phyloP scores from a whole-genome alignment of 192 early-diverging fungal genomes.

The Rhizophagus prolifer region DNA sequence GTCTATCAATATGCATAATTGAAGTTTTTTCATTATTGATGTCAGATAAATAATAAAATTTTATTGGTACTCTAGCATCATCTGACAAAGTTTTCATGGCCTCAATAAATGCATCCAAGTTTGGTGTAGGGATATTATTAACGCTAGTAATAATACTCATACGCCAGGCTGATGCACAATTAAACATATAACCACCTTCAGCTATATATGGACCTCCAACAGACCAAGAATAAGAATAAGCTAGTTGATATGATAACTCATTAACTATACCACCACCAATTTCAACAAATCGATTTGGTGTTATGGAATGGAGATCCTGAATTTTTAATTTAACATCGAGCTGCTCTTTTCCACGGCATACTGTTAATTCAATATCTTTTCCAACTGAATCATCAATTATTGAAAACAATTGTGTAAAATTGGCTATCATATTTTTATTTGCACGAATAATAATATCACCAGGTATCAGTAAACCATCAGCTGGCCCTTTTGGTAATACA shows the following conservation, averaged over 20 bases:
- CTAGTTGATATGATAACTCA: constrained; percentile 74
- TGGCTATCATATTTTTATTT: constrained; percentile 63
- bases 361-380: constrained; percentile 47
- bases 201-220: constrained; percentile 81
- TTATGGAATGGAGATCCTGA: constrained; percentile 74
- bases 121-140: constrained; percentile 62
- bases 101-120: constrained; percentile 65
- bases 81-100: constrained; percentile 65
- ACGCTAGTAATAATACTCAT: constrained; percentile 66
- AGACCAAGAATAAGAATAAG: constrained; percentile 66
- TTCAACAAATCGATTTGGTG: constrained; percentile 81
- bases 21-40: constrained; percentile 75
- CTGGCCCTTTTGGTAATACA: constrained; percentile 70
- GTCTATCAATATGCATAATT: constrained; percentile 83
- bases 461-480: constrained; percentile 54
- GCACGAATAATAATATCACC: constrained; percentile 72
- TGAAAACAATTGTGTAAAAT: constrained; percentile 67
- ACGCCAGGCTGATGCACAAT: constrained; percentile 62
- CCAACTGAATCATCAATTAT: constrained; percentile 65
- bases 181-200: constrained; percentile 64
- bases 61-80: constrained; percentile 53
- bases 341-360: constrained; percentile 56
- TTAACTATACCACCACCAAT: constrained; percentile 83
- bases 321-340: constrained; percentile 47
- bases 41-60: constrained; percentile 76